phyloP scores from a whole-genome alignment of 2,329 filamentous ascomycete genomes.

The Talaromyces sp. region DNA sequence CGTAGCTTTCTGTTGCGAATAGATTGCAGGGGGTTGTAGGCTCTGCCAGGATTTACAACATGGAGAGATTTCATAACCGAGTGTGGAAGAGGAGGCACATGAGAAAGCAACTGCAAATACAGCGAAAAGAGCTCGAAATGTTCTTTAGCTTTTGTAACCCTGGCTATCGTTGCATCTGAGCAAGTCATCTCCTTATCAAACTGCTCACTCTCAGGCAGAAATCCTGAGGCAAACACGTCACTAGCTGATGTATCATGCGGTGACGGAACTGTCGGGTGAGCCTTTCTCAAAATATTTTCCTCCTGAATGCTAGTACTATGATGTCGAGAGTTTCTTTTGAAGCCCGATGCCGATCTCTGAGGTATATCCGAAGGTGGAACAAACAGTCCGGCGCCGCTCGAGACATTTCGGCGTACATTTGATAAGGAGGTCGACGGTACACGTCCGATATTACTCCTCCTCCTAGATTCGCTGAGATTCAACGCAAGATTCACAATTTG shows the following conservation, averaged over 20 bases:
- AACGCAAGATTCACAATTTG: slow-evolving; percentile 92
- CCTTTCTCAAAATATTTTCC: slow-evolving; percentile 9
- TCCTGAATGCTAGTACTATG: slow-evolving; percentile 21
- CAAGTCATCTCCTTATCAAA: slow-evolving; percentile 43
- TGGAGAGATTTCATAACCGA: slow-evolving; percentile 9
- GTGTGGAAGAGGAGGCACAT: slow-evolving; percentile 62
- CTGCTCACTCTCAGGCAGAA: slow-evolving; percentile 24
- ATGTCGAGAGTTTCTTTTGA: slow-evolving; percentile 11
- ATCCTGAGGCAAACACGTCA: neutral
- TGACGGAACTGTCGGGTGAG: neutral
- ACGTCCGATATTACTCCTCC: slow-evolving; percentile 55
- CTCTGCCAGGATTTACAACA: slow-evolving; percentile 51
- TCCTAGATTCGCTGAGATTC: slow-evolving; percentile 71
- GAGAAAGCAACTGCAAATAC: slow-evolving; percentile 72
- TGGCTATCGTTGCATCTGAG: slow-evolving; percentile 71
- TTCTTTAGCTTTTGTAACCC: slow-evolving; percentile 77
- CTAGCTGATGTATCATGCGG: neutral
- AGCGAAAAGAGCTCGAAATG: slow-evolving; percentile 82
- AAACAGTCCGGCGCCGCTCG: slow-evolving; percentile 18
- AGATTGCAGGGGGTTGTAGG: slow-evolving; percentile 88
- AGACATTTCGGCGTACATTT: slow-evolving; percentile 27
- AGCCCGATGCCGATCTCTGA: slow-evolving; percentile 6
- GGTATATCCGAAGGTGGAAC: slow-evolving; percentile 15
- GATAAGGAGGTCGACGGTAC: slow-evolving; percentile 46
- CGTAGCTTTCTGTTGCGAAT: slow-evolving; percentile 85